These are phyloP conservation scores for Nakazawaea sp. DNA, from an alignment of 805 yeast genomes.

Conservation along the genomic window DNA sequence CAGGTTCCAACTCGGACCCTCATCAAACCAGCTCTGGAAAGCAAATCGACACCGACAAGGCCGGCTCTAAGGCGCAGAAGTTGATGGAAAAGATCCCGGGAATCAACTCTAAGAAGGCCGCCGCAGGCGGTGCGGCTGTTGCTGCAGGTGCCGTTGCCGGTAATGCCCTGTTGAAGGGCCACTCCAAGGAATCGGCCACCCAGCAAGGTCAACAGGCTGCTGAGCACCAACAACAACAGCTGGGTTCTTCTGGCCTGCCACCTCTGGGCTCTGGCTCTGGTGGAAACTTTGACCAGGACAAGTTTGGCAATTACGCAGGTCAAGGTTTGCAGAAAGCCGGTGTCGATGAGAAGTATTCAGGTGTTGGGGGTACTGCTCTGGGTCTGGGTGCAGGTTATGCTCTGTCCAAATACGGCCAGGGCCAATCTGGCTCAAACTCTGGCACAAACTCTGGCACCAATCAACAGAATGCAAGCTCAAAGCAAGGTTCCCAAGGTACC, in stretches of 20 bases:
- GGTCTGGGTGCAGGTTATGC: background rate
- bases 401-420: background rate
- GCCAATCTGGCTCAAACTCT: background rate
- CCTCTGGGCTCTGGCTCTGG: background rate
- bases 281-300: background rate
- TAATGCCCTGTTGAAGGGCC: slow-evolving; percentile 2
- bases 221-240: background rate
- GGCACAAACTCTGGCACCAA: background rate
- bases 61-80: slow-evolving; percentile 4
- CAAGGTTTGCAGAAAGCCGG: slow-evolving; percentile 2
- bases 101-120: slow-evolving; percentile 3
- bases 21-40: background rate
- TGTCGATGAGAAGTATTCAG: slow-evolving; percentile 1
- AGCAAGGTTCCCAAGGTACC: too few species aligned
- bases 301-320: slow-evolving; percentile 4
- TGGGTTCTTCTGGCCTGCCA: background rate
- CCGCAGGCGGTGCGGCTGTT: slow-evolving; percentile 4
- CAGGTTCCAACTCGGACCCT: background rate
- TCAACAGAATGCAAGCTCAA: background rate
- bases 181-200: slow-evolving; percentile 1
- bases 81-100: slow-evolving; percentile 8
- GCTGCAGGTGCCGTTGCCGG: slow-evolving; percentile 8
- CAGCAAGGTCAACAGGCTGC: slow-evolving; percentile 2
- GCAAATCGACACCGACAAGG: slow-evolving; percentile 1
- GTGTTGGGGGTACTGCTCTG: slow-evolving; percentile 1